A percentile compares a stretch with the other conserved stretches of the same genome.
Evolutionary conservation across 495 filamentous ascomycete genomes (phyloP).

Genomic region (Xylaria telfairii): DNA sequence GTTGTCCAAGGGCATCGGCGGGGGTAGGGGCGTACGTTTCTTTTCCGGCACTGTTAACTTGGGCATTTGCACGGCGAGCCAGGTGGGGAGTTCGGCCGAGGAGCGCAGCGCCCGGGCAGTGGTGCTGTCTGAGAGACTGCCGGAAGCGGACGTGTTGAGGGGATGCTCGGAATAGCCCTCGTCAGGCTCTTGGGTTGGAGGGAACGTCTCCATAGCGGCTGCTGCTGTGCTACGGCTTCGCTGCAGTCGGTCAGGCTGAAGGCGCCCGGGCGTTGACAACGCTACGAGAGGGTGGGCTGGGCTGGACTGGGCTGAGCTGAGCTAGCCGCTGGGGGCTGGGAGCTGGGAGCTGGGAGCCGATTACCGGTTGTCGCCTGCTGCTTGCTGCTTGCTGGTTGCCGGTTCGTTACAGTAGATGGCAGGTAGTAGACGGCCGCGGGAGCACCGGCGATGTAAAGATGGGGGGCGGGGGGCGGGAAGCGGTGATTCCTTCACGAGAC

Average conservation of each 20-base stretch:
- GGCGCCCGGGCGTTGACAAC: slow-evolving; percentile 6
- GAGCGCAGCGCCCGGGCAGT: slow-evolving; percentile 35
- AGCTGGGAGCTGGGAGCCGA: neutral
- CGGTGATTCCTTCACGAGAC: neutral
- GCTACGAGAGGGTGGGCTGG: neutral
- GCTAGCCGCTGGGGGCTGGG: neutral
- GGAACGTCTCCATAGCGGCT: slow-evolving; percentile 43
- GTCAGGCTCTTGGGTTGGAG: slow-evolving; percentile 53
- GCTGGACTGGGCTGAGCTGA: too few species aligned
- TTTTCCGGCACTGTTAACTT: slow-evolving; percentile 52
- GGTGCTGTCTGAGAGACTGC: slow-evolving; percentile 31
- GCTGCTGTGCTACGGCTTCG: neutral
- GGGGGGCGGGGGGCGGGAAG: too few species aligned
- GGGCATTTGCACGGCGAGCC: slow-evolving; percentile 53
- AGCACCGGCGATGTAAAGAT: neutral
- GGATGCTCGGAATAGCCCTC: slow-evolving; percentile 67
- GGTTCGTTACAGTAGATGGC: neutral
- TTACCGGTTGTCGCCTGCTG: neutral
- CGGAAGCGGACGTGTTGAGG: slow-evolving; percentile 49
- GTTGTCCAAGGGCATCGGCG: neutral
- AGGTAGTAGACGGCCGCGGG: neutral
- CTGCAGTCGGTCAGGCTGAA: neutral
- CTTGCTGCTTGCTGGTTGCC: too few species aligned
- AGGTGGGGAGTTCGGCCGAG: slow-evolving; percentile 46
- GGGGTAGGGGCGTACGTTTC: slow-evolving; percentile 48